Conservation (phyloP, 331 rosid genomes). For the Malus hybrid region DNA sequence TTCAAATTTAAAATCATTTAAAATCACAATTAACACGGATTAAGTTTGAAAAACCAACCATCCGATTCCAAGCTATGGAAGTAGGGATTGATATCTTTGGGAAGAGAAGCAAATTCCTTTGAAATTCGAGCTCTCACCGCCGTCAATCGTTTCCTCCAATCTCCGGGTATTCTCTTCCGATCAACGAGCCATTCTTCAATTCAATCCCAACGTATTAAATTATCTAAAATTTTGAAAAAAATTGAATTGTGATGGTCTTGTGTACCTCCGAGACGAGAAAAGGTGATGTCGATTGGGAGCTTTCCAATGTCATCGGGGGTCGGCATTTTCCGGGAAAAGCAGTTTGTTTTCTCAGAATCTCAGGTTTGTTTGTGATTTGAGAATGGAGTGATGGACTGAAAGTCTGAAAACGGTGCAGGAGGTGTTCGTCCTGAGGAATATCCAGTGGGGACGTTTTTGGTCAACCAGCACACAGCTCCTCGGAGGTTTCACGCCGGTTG, state of each 20-base stretch:
- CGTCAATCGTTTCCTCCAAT: constrained; percentile 77
- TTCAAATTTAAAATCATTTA: neutral
- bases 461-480: too few relatives aligned
- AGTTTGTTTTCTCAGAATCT: neutral
- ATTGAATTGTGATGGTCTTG: neutral
- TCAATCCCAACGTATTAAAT: neutral
- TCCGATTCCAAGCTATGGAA: constrained; percentile 68
- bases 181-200: constrained; percentile 85
- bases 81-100: constrained; percentile 65
- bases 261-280: constrained; percentile 89
- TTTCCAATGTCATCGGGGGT: constrained; percentile 55
- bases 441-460: too few relatives aligned
- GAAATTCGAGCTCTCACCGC: constrained; percentile 61
- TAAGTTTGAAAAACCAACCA: constrained; percentile 26
- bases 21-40: neutral
- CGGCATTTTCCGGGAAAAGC: constrained; percentile 34
- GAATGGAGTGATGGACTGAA: neutral
- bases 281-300: constrained; percentile 85
- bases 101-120: constrained; percentile 67
- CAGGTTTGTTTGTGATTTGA: neutral
- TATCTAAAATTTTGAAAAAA: neutral
- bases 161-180: constrained; percentile 79
- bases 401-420: neutral
- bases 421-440: too few relatives aligned
- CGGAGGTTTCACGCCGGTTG: too few relatives aligned